A percentile compares a stretch with the other conserved stretches of the same genome.
Evolutionary conservation across 2,329 filamentous ascomycete genomes (phyloP).

Genomic region (Cladosporium colombiae): DNA sequence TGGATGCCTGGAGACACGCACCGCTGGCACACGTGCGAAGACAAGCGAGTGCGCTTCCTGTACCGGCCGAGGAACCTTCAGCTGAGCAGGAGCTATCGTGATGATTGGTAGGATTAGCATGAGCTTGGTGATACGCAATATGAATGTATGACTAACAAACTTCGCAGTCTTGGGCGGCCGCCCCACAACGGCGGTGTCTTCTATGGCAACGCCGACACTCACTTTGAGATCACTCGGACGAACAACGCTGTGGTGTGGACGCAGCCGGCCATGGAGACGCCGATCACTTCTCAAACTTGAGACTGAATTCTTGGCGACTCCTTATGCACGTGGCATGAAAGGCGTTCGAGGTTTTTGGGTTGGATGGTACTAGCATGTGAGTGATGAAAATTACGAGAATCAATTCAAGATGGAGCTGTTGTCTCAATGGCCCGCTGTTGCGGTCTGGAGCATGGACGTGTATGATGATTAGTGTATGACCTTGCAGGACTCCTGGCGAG

Average conservation of each 20-base stretch:
- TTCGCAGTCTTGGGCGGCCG: not conserved
- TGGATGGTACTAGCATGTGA: not conserved
- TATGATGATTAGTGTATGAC: not conserved
- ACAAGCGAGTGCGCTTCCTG: not conserved
- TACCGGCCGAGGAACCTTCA: not conserved
- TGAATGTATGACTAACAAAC: not conserved
- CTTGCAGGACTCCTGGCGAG: not conserved
- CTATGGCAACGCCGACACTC: conserved; percentile 9
- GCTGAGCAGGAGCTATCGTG: conserved; percentile 1
- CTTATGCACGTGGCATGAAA: not conserved
- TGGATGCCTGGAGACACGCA: not conserved
- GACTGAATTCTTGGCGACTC: not conserved
- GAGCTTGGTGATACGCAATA: rapidly evolving
- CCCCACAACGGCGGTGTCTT: conserved; percentile 9
- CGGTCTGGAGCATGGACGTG: not conserved
- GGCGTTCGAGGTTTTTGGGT: not conserved
- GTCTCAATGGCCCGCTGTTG: not conserved
- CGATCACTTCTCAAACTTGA: conserved; percentile 11
- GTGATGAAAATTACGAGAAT: not conserved
- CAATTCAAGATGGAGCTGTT: not conserved
- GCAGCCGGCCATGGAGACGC: conserved; percentile 4
- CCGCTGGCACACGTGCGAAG: not conserved
- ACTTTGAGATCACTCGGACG: not conserved
- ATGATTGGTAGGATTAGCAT: not conserved
- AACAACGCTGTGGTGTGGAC: not conserved